These are phyloP conservation scores for Zygoascus hellenicus DNA, from an alignment of 1,139 yeast species.

Conservation along the genomic window DNA sequence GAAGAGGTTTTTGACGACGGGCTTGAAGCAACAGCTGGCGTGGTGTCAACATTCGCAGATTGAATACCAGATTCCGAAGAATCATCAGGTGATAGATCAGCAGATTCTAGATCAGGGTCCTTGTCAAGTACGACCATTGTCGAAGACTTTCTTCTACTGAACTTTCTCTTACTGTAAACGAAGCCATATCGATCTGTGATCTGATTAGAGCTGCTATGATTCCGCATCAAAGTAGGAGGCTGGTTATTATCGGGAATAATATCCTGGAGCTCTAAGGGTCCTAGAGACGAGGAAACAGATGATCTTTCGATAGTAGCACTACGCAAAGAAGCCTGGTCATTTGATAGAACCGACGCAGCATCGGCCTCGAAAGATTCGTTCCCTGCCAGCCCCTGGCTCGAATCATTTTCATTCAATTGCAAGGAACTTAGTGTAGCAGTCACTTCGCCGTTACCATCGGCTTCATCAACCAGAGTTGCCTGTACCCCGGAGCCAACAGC, in stretches of 20 bases:
- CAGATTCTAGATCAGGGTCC: not conserved
- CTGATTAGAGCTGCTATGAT: constrained; percentile 27
- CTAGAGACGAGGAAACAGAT: constrained; percentile 14
- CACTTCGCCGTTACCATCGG: too few relatives aligned
- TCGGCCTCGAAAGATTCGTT: not conserved
- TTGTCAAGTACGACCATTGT: not conserved
- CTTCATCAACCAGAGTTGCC: too few relatives aligned
- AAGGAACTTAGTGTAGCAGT: too few relatives aligned
- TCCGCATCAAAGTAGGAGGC: constrained; percentile 34
- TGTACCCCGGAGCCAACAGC: constrained; percentile 24
- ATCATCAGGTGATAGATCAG: not conserved
- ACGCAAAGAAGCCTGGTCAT: not conserved
- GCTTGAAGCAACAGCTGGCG: not conserved
- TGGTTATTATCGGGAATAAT: constrained; percentile 35
- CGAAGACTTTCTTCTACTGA: constrained; percentile 14
- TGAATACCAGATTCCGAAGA: not conserved
- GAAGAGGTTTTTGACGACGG: not conserved
- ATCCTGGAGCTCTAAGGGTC: constrained; percentile 46
- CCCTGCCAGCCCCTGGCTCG: not conserved
- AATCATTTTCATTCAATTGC: too few relatives aligned
- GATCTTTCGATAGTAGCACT: not conserved
- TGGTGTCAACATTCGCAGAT: not conserved
- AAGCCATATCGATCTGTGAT: constrained; percentile 50
- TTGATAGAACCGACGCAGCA: not conserved
- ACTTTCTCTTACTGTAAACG: constrained; percentile 27